phyloP scores from a whole-genome alignment of 768 basidiomycete species.

The Flagelloscypha sp. region DNA sequence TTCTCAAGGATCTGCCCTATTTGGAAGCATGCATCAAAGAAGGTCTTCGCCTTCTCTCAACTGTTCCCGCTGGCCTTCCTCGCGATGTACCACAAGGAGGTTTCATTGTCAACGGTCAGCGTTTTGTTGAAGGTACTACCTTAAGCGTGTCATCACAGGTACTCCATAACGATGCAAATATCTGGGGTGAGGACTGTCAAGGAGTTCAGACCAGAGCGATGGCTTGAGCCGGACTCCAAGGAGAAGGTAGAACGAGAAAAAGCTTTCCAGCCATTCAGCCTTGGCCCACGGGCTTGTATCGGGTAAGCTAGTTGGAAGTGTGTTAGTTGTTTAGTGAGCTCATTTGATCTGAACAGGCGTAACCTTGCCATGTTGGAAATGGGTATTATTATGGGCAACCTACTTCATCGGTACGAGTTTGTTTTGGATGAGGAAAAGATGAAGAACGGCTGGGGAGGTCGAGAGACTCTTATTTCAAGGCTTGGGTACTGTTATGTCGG shows the following conservation, averaged over 20 bases:
- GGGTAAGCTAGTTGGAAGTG: too few species aligned
- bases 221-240: constrained; percentile 64
- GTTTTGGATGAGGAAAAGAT: too few species aligned
- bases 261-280: constrained; percentile 81
- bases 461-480: too few species aligned
- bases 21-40: constrained; percentile 87
- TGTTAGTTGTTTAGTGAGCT: too few species aligned
- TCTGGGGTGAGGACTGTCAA: constrained; percentile 78
- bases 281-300: constrained; percentile 73
- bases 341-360: too few species aligned
- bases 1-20: constrained; percentile 68
- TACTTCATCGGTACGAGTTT: constrained; percentile 69
- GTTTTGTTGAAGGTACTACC: constrained; percentile 68
- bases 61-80: constrained; percentile 76
- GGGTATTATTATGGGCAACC: constrained; percentile 71
- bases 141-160: constrained; percentile 78
- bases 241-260: constrained; percentile 43
- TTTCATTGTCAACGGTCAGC: constrained; percentile 46
- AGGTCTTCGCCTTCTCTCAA: constrained; percentile 76
- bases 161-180: constrained; percentile 60
- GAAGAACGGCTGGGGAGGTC: too few species aligned
- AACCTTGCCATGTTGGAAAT: constrained; percentile 78
- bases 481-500: too few species aligned
- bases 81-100: constrained; percentile 72
- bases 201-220: constrained; percentile 73